phyloP scores from a whole-genome alignment of 495 filamentous ascomycete genomes.

The Sporormia fimetaria region DNA sequence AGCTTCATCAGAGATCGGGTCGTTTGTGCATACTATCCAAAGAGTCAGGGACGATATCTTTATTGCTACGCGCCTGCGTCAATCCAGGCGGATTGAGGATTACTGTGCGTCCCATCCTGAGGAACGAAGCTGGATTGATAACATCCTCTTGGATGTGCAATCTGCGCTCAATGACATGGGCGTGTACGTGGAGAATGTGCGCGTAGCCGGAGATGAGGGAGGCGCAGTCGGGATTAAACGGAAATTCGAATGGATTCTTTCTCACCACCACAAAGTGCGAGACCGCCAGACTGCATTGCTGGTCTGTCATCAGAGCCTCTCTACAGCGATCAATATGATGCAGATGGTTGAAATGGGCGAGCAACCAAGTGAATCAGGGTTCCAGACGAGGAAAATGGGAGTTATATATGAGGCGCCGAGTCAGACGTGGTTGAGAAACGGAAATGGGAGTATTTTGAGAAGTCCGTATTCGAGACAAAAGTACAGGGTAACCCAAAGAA shows the following conservation, averaged over 20 bases:
- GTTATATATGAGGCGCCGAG: slow-evolving; percentile 6
- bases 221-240: slow-evolving; percentile 20
- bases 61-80: slow-evolving; percentile 24
- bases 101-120: slow-evolving; percentile 15
- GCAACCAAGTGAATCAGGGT: not conserved
- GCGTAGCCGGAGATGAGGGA: slow-evolving; percentile 18
- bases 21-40: slow-evolving; percentile 26
- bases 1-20: slow-evolving; percentile 23
- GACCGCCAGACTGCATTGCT: slow-evolving; percentile 17
- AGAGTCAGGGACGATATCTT: slow-evolving; percentile 25
- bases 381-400: not conserved
- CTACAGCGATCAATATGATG: slow-evolving; percentile 17
- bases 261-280: slow-evolving; percentile 25
- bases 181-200: slow-evolving; percentile 23
- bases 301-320: slow-evolving; percentile 27
- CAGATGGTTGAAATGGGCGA: slow-evolving; percentile 11
- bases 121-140: slow-evolving; percentile 23
- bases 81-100: slow-evolving; percentile 3
- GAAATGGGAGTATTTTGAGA: slow-evolving; percentile 2
- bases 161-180: slow-evolving; percentile 29
- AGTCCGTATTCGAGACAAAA: slow-evolving; percentile 18
- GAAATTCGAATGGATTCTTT: slow-evolving; percentile 27
- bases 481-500: slow-evolving; percentile 14
- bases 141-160: slow-evolving; percentile 18
- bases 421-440: slow-evolving; percentile 8